These are phyloP conservation scores for Tetracladium setigerum DNA, from an alignment of 495 filamentous ascomycete species.

Conservation along the genomic window DNA sequence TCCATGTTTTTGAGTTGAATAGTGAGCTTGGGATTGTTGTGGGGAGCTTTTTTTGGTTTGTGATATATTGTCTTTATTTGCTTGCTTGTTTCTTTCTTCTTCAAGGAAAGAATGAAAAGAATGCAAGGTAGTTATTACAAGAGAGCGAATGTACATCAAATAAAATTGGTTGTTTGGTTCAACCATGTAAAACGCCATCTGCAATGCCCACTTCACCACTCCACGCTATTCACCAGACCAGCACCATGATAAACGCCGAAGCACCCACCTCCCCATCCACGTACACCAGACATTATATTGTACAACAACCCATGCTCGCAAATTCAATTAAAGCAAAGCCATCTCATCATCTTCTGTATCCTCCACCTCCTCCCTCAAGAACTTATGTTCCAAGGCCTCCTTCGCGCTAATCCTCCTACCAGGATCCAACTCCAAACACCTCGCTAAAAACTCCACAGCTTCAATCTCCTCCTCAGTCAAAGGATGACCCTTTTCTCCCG, in stretches of 20 bases:
- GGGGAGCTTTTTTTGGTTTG: too few relatives aligned
- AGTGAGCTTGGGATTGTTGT: too few relatives aligned
- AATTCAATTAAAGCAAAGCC: conserved; percentile 31
- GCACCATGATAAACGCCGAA: conserved; percentile 2
- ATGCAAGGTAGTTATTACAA: too few relatives aligned
- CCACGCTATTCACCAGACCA: neutral
- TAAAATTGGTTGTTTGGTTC: too few relatives aligned
- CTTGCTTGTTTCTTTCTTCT: too few relatives aligned
- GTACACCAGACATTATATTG: neutral
- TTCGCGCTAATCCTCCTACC: conserved; percentile 60
- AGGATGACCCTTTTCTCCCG: conserved; percentile 31
- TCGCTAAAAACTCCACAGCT: conserved; percentile 56
- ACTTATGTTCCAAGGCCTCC: conserved; percentile 69
- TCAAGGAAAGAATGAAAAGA: too few relatives aligned
- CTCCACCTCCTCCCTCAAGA: conserved; percentile 39
- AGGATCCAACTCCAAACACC: conserved; percentile 70
- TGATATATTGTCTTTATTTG: too few relatives aligned
- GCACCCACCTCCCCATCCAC: neutral
- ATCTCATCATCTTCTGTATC: conserved; percentile 37
- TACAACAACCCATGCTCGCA: neutral
- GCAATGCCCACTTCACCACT: too few relatives aligned
- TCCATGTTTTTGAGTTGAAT: too few relatives aligned
- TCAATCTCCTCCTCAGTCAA: conserved; percentile 53
- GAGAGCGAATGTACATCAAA: too few relatives aligned
- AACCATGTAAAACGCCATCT: too few relatives aligned